A percentile compares a stretch with the other conserved stretches of the same genome.
phyloP scores from a whole-genome alignment of 164 flowering plant species.

The Euptelea pleiosperma region DNA sequence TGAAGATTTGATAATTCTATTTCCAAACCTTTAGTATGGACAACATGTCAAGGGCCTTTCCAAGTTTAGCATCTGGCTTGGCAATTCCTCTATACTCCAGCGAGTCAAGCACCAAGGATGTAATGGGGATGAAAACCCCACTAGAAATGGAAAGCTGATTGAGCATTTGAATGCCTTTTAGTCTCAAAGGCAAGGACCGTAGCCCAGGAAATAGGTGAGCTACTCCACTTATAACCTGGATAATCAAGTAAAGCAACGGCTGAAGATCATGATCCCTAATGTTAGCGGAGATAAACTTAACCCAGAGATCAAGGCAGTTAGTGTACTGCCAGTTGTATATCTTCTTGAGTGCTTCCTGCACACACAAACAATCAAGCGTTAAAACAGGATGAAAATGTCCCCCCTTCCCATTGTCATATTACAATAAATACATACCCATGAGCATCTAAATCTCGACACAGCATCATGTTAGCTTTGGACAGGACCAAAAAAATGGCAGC shows the following conservation, averaged over 20 bases:
- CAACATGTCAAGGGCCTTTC: conserved; percentile 30
- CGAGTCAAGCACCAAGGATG: conserved; percentile 59
- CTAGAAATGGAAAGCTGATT: conserved; percentile 72
- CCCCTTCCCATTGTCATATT: too few relatives aligned
- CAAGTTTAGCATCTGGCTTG: conserved; percentile 46
- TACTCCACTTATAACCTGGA: conserved; percentile 77
- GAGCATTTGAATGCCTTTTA: conserved; percentile 82
- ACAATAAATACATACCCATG: too few relatives aligned
- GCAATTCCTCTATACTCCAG: conserved; percentile 53
- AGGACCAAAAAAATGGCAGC: too few relatives aligned
- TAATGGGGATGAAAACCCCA: conserved; percentile 74
- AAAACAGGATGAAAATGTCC: background rate
- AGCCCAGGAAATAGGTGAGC: conserved; percentile 71
- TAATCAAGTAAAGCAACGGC: conserved; percentile 45
- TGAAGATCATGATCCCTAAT: conserved; percentile 62
- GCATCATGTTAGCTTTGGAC: too few relatives aligned
- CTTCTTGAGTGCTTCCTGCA: conserved; percentile 69
- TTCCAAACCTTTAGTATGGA: conserved; percentile 61
- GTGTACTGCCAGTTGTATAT: conserved; percentile 74
- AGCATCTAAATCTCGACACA: too few relatives aligned
- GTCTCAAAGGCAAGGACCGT: conserved; percentile 72
- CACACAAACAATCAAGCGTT: conserved; percentile 7
- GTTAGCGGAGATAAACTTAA: conserved; percentile 51
- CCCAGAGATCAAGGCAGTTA: conserved; percentile 88
- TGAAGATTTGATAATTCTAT: background rate